Percentiles rank a stretch among this genome's conserved stretches.
These are phyloP conservation scores for Hyaloscypha finlandica DNA, from an alignment of 495 filamentous ascomycete genomes.

Conservation along the genomic window DNA sequence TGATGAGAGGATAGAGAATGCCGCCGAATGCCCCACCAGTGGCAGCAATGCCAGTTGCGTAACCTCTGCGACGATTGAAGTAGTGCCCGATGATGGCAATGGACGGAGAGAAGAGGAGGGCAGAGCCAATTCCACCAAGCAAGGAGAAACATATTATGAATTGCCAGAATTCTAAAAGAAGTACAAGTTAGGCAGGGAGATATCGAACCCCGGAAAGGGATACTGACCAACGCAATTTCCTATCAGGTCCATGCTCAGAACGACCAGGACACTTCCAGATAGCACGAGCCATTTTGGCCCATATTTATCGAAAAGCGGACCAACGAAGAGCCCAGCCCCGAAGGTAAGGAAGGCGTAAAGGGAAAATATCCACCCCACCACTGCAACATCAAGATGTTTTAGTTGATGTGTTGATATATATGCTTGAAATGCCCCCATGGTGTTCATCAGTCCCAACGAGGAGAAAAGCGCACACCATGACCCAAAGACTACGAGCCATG, in stretches of 20 bases:
- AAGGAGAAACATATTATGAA: constrained; percentile 81
- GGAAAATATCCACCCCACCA: constrained; percentile 78
- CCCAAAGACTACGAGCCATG: constrained; percentile 79
- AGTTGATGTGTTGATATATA: neutral
- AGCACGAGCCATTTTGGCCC: constrained; percentile 54
- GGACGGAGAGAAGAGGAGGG: constrained; percentile 82
- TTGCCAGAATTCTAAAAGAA: constrained; percentile 56
- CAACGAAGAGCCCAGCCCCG: constrained; percentile 57
- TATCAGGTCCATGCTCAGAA: constrained; percentile 23
- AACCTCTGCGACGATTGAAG: constrained; percentile 72
- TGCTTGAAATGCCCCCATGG: neutral
- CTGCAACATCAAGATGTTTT: constrained; percentile 13
- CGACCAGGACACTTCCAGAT: constrained; percentile 49
- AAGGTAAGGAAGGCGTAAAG: constrained; percentile 63
- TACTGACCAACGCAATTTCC: constrained; percentile 47
- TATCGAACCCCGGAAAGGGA: neutral
- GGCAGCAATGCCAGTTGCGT: constrained; percentile 79
- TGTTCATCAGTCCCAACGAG: constrained; percentile 72
- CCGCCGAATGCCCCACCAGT: constrained; percentile 79
- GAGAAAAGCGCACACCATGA: constrained; percentile 70
- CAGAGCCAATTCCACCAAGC: constrained; percentile 72
- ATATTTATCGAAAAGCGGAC: constrained; percentile 64
- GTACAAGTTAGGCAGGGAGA: neutral
- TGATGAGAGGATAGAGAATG: constrained; percentile 69
- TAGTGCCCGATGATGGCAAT: constrained; percentile 78